Evolutionary conservation across 179 eudicot genomes (phyloP), one percentile per base, ranked within the genome.

Genomic region (Pouteria campechiana): DNA sequence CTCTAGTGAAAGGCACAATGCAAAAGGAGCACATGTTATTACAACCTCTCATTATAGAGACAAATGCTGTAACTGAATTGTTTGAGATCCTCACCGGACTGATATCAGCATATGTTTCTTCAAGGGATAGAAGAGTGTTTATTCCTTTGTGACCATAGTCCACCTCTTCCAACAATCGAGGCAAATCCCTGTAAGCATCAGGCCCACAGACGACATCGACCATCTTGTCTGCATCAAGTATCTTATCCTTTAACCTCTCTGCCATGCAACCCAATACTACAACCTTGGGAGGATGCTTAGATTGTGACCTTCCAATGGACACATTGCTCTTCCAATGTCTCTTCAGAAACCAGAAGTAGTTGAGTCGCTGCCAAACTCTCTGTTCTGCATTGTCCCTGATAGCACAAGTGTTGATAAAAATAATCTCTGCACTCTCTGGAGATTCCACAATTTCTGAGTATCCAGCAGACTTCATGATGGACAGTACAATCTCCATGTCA

Each of bases 201-300:
- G 99, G 96, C 14, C 99, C 99, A 73, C 99, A 92, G 15, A 90
- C 99, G 19, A 92, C 96, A 65, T 92, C 99, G 20, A 92, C 99
- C 99, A 92, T 92, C 68, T 92, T 90, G 53, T 87, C 99, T 12
- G 99, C 50, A 63, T 90, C 99, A 62, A 90, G 69, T 66, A 90
- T 82, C 72, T 90, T 92, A 32, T 92, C 96, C 71, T 92, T 92
- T 24, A 92, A 58, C 55, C 99, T 79, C 61, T 92, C 99, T n/a
- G 99, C 99, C 99, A 87, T 92, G 62, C 99, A 92, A 21, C 99
- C 99, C 35, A 92, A 65, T 17, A 92, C 96, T 16, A 92, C 96
- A 7, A 92, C 99, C 64, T 92, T 92, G 11, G 96, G 99, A 56
- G 99, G 94, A 51, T 56, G 81, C 49, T 47, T 41, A 23, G 96